phyloP scores from a whole-genome alignment of 805 yeast species.

The Starmerella kuoi region DNA sequence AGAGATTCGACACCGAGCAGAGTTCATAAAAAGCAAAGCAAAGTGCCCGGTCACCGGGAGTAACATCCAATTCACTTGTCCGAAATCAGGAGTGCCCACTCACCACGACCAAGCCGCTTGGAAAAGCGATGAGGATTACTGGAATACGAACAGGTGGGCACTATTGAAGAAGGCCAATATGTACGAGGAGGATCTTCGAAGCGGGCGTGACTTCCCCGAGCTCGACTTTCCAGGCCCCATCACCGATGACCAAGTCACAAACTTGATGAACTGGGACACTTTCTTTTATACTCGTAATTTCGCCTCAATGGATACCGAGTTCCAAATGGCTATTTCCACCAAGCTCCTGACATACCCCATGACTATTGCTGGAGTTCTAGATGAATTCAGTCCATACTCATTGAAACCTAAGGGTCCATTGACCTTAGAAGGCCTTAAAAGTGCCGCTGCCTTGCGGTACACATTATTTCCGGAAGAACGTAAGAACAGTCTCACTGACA shows the following conservation, averaged over 20 bases:
- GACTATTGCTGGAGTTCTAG: slow-evolving; percentile 73
- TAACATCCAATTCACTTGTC: slow-evolving; percentile 77
- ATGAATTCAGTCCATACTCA: slow-evolving; percentile 74
- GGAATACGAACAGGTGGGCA: slow-evolving; percentile 52
- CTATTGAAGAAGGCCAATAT: slow-evolving; percentile 74
- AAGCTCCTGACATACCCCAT: slow-evolving; percentile 88
- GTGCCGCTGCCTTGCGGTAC: slow-evolving; percentile 83
- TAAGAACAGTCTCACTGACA: slow-evolving; percentile 52
- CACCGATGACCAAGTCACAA: slow-evolving; percentile 58
- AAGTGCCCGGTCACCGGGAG: slow-evolving; percentile 80
- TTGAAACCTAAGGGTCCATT: slow-evolving; percentile 76
- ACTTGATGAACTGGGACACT: slow-evolving; percentile 81
- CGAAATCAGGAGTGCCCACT: slow-evolving; percentile 90
- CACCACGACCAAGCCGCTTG: slow-evolving; percentile 86
- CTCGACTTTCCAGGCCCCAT: slow-evolving; percentile 82
- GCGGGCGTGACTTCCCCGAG: slow-evolving; percentile 90
- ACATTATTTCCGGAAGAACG: slow-evolving; percentile 67
- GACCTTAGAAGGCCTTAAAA: slow-evolving; percentile 83
- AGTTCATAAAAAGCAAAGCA: slow-evolving; percentile 74
- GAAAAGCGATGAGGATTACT: slow-evolving; percentile 68
- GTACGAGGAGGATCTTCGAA: slow-evolving; percentile 87
- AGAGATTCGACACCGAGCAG: slow-evolving; percentile 82
- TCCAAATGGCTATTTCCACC: slow-evolving; percentile 88
- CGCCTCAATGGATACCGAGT: slow-evolving; percentile 93
- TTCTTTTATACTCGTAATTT: slow-evolving; percentile 86